These are phyloP conservation scores for Alliaria petiolata DNA, from an alignment of 345 rosid species.

Conservation along the genomic window DNA sequence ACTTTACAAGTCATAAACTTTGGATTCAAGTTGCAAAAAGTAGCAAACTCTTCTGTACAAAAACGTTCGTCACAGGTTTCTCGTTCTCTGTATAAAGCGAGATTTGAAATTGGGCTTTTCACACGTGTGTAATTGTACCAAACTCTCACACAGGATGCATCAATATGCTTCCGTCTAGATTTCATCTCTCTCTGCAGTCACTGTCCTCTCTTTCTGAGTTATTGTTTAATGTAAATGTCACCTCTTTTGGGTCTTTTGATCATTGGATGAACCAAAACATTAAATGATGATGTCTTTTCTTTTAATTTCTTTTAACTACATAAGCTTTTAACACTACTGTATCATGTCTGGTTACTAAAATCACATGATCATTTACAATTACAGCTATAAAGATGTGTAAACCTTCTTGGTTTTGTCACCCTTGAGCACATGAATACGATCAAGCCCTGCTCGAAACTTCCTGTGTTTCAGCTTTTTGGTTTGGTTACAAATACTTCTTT, in stretches of 20 bases:
- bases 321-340: slow-evolving; percentile 9
- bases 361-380: slow-evolving; percentile 11
- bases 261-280: slow-evolving; percentile 15
- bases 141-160: slow-evolving; percentile 6
- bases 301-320: neutral
- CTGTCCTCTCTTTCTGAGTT: slow-evolving; percentile 20
- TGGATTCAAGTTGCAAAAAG: neutral
- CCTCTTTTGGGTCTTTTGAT: slow-evolving; percentile 7
- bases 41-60: neutral
- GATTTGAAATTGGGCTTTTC: neutral
- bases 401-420: neutral
- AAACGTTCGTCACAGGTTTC: neutral
- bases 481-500: neutral
- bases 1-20: slow-evolving; percentile 3
- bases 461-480: neutral
- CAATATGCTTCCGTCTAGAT: slow-evolving; percentile 2
- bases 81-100: neutral
- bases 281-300: slow-evolving; percentile 16
- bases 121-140: neutral
- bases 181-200: slow-evolving; percentile 4
- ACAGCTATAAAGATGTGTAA: neutral
- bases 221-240: slow-evolving; percentile 6
- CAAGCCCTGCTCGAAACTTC: neutral
- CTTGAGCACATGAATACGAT: neutral
- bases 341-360: slow-evolving; percentile 1